Base-by-base conservation (phyloP, 371 early-diverging fungal species). In the Chytridiales sp. region DNA sequence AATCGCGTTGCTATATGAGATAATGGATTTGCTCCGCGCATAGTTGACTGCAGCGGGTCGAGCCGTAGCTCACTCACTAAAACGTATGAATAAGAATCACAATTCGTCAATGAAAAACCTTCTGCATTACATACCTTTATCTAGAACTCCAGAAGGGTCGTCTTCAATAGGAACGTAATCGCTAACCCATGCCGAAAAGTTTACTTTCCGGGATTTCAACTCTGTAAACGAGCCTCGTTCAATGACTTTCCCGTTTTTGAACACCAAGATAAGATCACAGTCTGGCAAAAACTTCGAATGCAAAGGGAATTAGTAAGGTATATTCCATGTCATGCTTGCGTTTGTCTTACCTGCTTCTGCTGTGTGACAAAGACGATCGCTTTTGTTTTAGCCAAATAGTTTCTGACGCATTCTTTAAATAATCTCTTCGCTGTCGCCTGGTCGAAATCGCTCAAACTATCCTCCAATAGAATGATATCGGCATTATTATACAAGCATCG, bases 151-250 rank as follows among this genome's bases (percentile, higher is more conserved):
- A 3, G 56, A 36, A 6, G 75, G 73, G 40, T 77, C 78, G 42
- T 77, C 78, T 9, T 75, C 76, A 22, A 73, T 66, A 9, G 64
- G 60, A 26, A 68, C 59, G 31, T 54, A 64, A 59, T 78, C 79
- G 57, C 60, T 74, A 15, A 77, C 74, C 69, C 68, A 70, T 1
- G 69, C 63, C 5, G 75, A 70, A 39, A 79, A 77, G 47, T 72
- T 75, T 32, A 72, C 70, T 27, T 75, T 61, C 15, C 66, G 40
- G 0, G 76, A 79, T 50, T 86, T 80, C 29, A 92, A 73, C 59
- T 89, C 85, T 19, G 59, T 63, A 56, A 79, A 89, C 0, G 85
- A 81, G 3, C 92, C 92, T 29, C 83, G 76, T 52, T 82, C 87
- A 35, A 81, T 74, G 30, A 88, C 65, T 47, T 68, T 70, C 6